Conservation (phyloP, 805 yeast species). For the Nadsonia fulvescens region DNA sequence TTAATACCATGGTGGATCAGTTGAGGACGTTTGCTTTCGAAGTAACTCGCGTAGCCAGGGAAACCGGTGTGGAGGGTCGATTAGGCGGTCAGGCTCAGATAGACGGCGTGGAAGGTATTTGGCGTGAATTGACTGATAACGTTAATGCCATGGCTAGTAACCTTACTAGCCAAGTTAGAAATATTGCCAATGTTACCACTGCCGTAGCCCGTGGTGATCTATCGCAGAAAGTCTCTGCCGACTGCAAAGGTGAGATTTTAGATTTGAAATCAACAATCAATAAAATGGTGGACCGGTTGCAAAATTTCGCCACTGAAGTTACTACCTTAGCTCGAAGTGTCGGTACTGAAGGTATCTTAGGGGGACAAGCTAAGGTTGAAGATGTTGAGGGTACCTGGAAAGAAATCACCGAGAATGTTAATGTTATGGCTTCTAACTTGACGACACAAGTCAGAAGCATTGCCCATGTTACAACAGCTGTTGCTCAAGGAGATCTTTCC, state of each 20-base stretch:
- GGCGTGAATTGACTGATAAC: conserved; percentile 76
- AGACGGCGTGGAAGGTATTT: conserved; percentile 65
- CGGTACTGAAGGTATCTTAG: conserved; percentile 76
- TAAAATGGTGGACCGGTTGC: conserved; percentile 73
- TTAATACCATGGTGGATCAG: conserved; percentile 79
- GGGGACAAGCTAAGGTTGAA: conserved; percentile 72
- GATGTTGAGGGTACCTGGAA: conserved; percentile 81
- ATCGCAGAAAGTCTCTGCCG: conserved; percentile 70
- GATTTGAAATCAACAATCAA: conserved; percentile 73
- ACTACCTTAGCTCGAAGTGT: conserved; percentile 75
- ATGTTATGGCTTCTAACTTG: conserved; percentile 73
- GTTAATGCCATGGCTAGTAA: conserved; percentile 83
- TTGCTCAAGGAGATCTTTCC: conserved; percentile 74
- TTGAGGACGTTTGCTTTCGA: conserved; percentile 69
- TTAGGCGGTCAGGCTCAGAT: conserved; percentile 78
- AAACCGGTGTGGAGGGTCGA: conserved; percentile 79
- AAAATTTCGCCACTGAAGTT: conserved; percentile 70
- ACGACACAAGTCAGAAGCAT: conserved; percentile 80
- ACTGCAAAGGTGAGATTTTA: conserved; percentile 63
- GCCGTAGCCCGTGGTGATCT: conserved; percentile 76
- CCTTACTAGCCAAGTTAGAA: conserved; percentile 73
- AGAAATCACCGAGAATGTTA: conserved; percentile 65
- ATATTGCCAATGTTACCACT: conserved; percentile 73
- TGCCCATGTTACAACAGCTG: conserved; percentile 83
- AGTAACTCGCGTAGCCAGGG: conserved; percentile 73